phyloP scores from a whole-genome alignment of 371 early-diverging fungal genomes.

The Syncephalastrum contaminatum region DNA sequence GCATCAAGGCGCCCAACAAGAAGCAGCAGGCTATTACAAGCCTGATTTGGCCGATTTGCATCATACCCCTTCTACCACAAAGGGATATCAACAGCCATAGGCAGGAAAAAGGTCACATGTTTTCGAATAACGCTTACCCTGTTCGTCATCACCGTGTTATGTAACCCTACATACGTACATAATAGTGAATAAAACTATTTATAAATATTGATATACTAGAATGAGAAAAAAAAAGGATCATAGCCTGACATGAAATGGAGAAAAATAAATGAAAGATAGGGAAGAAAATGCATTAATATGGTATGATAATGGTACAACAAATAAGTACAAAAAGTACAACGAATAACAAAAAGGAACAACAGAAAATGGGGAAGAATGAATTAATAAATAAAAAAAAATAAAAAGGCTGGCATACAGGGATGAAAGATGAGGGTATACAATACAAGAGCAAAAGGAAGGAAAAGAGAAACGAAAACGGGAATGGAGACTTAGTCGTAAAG shows the following conservation, averaged over 20 bases:
- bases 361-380: conserved; percentile 5
- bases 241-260: too few relatives aligned
- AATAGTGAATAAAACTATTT: too few relatives aligned
- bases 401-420: neutral
- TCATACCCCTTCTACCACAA: conserved; percentile 8
- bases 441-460: conserved; percentile 1
- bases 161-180: too few relatives aligned
- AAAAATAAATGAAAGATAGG: too few relatives aligned
- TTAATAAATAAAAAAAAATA: conserved; percentile 3
- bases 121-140: too few relatives aligned
- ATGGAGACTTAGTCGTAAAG: neutral
- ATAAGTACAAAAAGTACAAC: too few relatives aligned
- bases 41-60: conserved; percentile 20
- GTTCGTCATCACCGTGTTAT: too few relatives aligned
- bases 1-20: neutral
- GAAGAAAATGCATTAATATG: too few relatives aligned
- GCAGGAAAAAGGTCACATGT: neutral
- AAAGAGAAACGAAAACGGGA: neutral
- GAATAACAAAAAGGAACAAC: conserved; percentile 4
- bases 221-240: too few relatives aligned
- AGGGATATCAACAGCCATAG: conserved; percentile 1
- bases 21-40: conserved; percentile 18
- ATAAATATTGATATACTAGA: too few relatives aligned
- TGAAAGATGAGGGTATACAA: conserved; percentile 5
- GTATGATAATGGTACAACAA: too few relatives aligned